Conservation (phyloP, 2,329 filamentous ascomycete genomes). For the Fusarium sp. region DNA sequence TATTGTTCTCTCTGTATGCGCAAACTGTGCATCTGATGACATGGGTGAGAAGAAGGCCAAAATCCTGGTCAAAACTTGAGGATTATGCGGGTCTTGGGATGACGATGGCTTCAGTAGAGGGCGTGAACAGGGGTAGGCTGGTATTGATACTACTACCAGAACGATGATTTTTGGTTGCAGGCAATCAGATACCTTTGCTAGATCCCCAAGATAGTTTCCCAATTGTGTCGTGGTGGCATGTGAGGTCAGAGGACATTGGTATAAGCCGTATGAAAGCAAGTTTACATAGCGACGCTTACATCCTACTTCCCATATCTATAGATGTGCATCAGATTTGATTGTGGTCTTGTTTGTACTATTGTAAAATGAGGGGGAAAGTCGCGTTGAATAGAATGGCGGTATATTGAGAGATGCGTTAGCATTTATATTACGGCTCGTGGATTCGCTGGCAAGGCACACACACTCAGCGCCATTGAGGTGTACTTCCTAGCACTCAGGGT, state of each 20-base stretch:
- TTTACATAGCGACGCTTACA: not conserved
- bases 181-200: no score
- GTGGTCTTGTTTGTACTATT: not conserved
- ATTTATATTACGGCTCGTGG: not conserved
- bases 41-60: not conserved
- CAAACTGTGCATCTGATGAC: conserved; percentile 2
- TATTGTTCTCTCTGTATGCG: conserved; percentile 1
- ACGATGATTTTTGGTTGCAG: no score
- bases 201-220: no score
- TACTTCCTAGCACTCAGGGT: not conserved
- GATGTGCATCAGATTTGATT: not conserved
- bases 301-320: not conserved
- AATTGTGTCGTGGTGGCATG: not conserved
- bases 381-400: not conserved
- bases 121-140: not conserved
- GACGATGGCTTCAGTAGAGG: conserved; percentile 2
- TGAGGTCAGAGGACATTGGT: not conserved
- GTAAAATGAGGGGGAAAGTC: not conserved
- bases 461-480: no score
- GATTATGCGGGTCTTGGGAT: conserved; percentile 10
- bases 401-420: not conserved
- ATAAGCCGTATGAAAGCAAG: not conserved
- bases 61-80: conserved; percentile 10
- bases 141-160: not conserved
- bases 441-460: not conserved